Conservation (phyloP, 257 asterid genomes). For the Forsythia viridissima region DNA sequence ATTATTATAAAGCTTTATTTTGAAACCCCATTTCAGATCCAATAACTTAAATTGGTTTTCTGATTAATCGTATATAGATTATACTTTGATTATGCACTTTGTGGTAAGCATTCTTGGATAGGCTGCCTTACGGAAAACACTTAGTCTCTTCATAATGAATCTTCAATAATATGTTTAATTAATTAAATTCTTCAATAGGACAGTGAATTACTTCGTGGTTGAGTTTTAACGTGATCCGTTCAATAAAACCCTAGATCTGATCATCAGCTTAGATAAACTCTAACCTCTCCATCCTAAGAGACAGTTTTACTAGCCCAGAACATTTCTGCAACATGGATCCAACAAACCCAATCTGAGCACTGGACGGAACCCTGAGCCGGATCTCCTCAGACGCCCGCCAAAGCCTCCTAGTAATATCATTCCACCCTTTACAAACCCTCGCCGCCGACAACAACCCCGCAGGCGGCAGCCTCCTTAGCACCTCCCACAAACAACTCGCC, state of each 20-base stretch:
- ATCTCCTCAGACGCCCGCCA: constrained; percentile 96
- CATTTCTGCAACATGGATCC: constrained; percentile 94
- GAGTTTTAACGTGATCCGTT: constrained; percentile 18
- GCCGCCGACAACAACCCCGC: constrained; percentile 67
- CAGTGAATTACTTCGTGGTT: constrained; percentile 9
- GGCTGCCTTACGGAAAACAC: background rate
- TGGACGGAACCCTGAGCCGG: constrained; percentile 73
- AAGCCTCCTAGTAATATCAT: constrained; percentile 62
- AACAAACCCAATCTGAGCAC: constrained; percentile 72
- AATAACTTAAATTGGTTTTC: no score
- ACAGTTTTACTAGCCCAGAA: constrained; percentile 63
- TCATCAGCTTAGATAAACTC: constrained; percentile 22
- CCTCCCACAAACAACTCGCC: constrained; percentile 74
- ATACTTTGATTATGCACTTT: background rate
- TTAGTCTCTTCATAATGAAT: background rate
- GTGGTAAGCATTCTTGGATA: background rate
- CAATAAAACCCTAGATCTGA: constrained; percentile 38
- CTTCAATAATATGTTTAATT: background rate
- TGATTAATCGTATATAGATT: background rate
- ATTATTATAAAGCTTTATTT: background rate
- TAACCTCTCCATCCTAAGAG: constrained; percentile 86
- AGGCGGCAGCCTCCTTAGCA: constrained; percentile 83
- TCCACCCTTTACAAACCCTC: constrained; percentile 84
- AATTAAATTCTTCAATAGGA: constrained; percentile 7
- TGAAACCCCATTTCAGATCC: constrained; percentile 17